Base-by-base conservation (phyloP, 2,329 filamentous ascomycete species). In the Beauveria medogensis region DNA sequence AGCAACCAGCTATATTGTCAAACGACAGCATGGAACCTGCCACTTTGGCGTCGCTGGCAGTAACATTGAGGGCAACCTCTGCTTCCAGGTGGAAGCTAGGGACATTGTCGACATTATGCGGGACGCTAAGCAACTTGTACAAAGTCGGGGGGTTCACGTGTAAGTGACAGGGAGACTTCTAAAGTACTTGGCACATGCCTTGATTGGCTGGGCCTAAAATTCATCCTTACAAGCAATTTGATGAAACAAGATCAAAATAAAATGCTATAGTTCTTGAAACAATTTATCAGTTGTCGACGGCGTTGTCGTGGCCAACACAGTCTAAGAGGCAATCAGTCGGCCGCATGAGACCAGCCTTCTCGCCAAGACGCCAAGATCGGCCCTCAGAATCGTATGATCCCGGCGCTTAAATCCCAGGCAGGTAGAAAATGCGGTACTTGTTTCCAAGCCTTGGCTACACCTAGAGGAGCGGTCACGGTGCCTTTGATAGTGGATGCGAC, bases 81-180 rank as follows among this genome's bases (percentile, higher is more conserved):
- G 67, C 30, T 74, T 72, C 62, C 61, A 68, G 18, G 64, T 73
- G 12, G 69, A 72, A 51, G 70, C 68, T 18, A 70, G 74, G 65
- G 71, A 75, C 60, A 66, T 74, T 52, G 68, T 74, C 53, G 71
- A 74, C 60, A 65, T 74, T 44, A 73, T 75, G 63, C 68, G 65
- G 47, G 64, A 70, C 2, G 59, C 71, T 0, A 63, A 3, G 10
- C 9, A 7, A 12, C 5, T 52, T n/a, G 18, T 9, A 18, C 4
- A 52, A 52, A 30, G 9, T 22, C 8, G 28, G 20, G 16, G 28
- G 16, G n/a, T 14, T 18, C 9, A 6, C n/a, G 51, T 53, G 14
- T 41, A 53, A 51, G 48, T 34, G 28, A 22, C 5, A 34, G 5
- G 12, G 2, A 5, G 30, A 34, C 30, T 34, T 34, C 30, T 16